A percentile compares a stretch with the other conserved stretches of the same genome.
phyloP scores from a whole-genome alignment of 257 asterid genomes.

The Henckelia pumila region DNA sequence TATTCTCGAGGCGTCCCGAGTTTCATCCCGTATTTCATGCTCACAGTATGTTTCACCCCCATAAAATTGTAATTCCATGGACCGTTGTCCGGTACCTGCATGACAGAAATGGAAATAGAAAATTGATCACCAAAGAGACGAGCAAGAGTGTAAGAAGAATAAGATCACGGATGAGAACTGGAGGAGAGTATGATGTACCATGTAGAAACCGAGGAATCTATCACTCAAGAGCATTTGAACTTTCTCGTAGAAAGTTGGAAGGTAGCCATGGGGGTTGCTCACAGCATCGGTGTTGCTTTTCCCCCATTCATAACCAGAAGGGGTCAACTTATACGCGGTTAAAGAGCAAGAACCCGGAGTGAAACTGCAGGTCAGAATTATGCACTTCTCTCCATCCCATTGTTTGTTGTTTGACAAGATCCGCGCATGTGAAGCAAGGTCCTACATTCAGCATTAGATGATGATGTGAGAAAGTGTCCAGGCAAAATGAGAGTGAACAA shows the following conservation, averaged over 20 bases:
- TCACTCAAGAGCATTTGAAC: constrained; percentile 98
- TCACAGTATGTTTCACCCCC: constrained; percentile 86
- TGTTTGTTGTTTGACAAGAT: constrained; percentile 80
- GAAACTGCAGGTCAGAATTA: constrained; percentile 93
- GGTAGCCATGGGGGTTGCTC: constrained; percentile 89
- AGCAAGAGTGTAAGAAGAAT: background rate
- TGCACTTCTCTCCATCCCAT: constrained; percentile 99
- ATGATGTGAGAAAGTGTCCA: background rate
- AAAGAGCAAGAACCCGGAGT: constrained; percentile 97
- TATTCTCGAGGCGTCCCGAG: constrained; percentile 86
- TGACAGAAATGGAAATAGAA: background rate
- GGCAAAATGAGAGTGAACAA: background rate
- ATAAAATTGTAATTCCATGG: constrained; percentile 97
- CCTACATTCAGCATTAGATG: constrained; percentile 38
- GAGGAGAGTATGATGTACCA: constrained; percentile 43
- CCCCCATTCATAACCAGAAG: constrained; percentile 97
- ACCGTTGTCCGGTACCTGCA: constrained; percentile 87
- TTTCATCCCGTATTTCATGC: constrained; percentile 88
- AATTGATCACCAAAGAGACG: background rate
- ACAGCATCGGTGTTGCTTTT: constrained; percentile 85
- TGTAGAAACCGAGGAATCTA: constrained; percentile 94
- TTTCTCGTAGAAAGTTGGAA: constrained; percentile 93
- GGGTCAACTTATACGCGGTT: constrained; percentile 92
- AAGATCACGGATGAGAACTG: background rate
- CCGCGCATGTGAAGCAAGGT: constrained; percentile 75